A percentile compares a stretch with the other conserved stretches of the same genome.
These are phyloP conservation scores for Erucastrum elatum DNA, from an alignment of 345 rosid genomes.

Conservation along the genomic window DNA sequence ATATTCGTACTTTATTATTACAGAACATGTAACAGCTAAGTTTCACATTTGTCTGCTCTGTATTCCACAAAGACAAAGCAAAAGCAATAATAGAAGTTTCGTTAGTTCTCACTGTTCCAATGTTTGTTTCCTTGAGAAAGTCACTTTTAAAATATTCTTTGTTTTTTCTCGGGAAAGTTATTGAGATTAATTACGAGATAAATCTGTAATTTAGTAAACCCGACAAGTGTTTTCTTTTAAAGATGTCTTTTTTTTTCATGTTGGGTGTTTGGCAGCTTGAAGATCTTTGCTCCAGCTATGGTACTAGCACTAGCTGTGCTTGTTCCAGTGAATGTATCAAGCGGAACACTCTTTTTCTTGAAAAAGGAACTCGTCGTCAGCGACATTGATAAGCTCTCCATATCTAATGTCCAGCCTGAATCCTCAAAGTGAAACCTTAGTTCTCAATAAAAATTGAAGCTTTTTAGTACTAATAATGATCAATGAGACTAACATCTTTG, in stretches of 20 bases:
- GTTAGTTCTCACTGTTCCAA: conserved; percentile 10
- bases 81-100: conserved; percentile 28
- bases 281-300: conserved; percentile 83
- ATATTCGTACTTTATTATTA: conserved; percentile 17
- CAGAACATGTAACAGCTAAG: conserved; percentile 9
- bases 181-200: not conserved
- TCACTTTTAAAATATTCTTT: not conserved
- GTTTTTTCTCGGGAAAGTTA: conserved; percentile 12
- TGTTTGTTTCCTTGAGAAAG: conserved; percentile 19
- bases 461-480: not conserved
- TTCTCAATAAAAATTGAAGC: not conserved
- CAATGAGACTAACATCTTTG: not conserved
- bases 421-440: conserved; percentile 59
- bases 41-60: conserved; percentile 31
- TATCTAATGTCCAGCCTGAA: conserved; percentile 81
- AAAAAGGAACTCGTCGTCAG: conserved; percentile 83
- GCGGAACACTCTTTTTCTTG: conserved; percentile 76
- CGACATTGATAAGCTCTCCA: conserved; percentile 89
- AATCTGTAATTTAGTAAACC: not conserved
- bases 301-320: conserved; percentile 73
- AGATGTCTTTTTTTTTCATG: not conserved
- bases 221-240: not conserved
- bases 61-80: conserved; percentile 20
- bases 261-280: conserved; percentile 56
- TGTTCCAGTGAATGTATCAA: conserved; percentile 91